Evolutionary conservation across 225 moss, liverwort and hornwort genomes (phyloP).

Genomic region (Anthoceros angustus): DNA sequence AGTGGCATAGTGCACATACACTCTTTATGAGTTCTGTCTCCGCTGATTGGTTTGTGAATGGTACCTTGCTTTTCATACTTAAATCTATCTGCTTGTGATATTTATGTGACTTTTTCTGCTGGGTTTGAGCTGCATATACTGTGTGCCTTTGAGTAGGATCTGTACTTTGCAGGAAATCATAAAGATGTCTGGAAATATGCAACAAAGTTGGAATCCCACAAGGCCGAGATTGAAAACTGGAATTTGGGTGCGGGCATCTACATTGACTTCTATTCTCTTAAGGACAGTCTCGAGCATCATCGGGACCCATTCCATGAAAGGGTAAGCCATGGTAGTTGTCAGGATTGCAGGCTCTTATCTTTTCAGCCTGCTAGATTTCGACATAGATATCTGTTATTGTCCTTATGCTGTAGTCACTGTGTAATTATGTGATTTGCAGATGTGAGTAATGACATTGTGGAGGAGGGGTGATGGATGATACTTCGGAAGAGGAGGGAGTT

Average conservation of each 20-base stretch:
- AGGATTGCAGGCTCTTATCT: background rate
- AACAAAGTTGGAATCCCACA: slow-evolving; percentile 60
- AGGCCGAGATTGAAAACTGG: slow-evolving; percentile 69
- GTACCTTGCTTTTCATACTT: slow-evolving; percentile 15
- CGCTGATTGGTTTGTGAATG: slow-evolving; percentile 38
- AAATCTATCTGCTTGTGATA: background rate
- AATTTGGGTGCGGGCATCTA: slow-evolving; percentile 68
- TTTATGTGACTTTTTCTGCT: background rate
- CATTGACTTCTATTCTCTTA: slow-evolving; percentile 60
- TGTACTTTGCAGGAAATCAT: slow-evolving; percentile 39
- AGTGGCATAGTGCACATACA: slow-evolving; percentile 71
- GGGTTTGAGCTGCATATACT: background rate
- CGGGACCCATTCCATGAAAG: slow-evolving; percentile 41
- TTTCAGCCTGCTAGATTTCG: too few species aligned
- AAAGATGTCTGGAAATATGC: slow-evolving; percentile 67
- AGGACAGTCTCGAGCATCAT: slow-evolving; percentile 34
- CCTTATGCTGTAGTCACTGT: too few species aligned
- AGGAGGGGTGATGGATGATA: slow-evolving; percentile 40
- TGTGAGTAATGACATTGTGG: slow-evolving; percentile 25
- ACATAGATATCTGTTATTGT: too few species aligned
- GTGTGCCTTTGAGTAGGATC: background rate
- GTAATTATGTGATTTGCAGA: too few species aligned
- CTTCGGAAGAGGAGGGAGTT: slow-evolving; percentile 37
- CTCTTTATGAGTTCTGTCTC: slow-evolving; percentile 64
- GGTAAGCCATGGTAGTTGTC: slow-evolving; percentile 25